Percentiles rank a stretch among this genome's conserved stretches.
phyloP scores from a whole-genome alignment of 176 grass and related monocot species.

The Phoenix roebelenii region DNA sequence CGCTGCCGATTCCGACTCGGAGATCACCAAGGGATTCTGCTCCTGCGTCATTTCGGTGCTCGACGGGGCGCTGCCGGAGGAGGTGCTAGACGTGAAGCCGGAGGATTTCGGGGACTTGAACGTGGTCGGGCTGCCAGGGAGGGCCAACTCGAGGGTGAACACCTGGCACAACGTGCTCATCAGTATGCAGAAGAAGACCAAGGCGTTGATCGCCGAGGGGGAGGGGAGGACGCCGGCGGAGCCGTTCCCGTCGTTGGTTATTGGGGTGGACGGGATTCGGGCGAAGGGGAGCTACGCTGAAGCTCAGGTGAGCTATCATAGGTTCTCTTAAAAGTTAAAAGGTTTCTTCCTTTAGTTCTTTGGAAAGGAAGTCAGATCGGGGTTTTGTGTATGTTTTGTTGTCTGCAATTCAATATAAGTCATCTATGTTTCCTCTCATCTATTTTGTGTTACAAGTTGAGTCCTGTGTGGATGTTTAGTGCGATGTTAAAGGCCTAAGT shows the following conservation, averaged over 20 bases:
- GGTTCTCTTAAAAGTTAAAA: conserved; percentile 3
- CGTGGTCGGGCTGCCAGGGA: conserved; percentile 26
- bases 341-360: no score
- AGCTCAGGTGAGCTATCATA: conserved; percentile 51
- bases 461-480: no score
- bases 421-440: no score
- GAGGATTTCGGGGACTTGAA: conserved; percentile 56
- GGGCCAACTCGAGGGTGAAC: conserved; percentile 50
- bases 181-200: conserved; percentile 82
- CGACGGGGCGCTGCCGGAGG: conserved; percentile 55
- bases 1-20: conserved; percentile 85
- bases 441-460: no score
- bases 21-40: conserved; percentile 85
- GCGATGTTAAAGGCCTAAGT: no score
- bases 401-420: no score
- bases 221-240: conserved; percentile 47
- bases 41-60: conserved; percentile 63
- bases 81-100: conserved; percentile 51
- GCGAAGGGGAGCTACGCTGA: conserved; percentile 81
- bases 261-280: conserved; percentile 47
- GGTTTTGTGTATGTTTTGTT: no score
- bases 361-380: no score
- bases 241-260: conserved; percentile 85
- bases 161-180: conserved; percentile 93
- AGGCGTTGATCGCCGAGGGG: conserved; percentile 38